Base-by-base conservation (phyloP, 2,329 filamentous ascomycete species). In the Colletotrichum spinosum region DNA sequence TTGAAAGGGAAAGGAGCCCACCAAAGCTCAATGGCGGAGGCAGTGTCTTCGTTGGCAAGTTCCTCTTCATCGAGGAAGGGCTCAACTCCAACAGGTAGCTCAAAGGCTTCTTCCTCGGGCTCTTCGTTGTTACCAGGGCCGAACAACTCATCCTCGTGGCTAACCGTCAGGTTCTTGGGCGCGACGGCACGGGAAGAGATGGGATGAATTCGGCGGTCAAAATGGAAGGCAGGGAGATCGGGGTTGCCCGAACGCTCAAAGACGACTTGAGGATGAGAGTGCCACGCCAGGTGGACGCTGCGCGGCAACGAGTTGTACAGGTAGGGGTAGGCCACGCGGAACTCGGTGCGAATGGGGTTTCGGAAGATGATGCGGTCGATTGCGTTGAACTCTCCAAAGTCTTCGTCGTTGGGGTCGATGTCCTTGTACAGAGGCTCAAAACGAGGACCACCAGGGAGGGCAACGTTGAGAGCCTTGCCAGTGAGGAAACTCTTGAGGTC, bases 301-400 rank as follows among this genome's bases (percentile, higher is more conserved):
- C 97, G 87, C 2, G 96, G 97, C 6, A 99, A 85, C 15, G 95
- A 97, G 77, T 99, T 99, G 82, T 99, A 99, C 6, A 99, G 84
- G 76, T 91, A 97, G 0, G 96, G 96, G 76, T 93, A 98, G 1
- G 94, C 94, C 48, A 99, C 96, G 50, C 95, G 90, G 74, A 97
- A 97, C 79, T 99, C 96, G 8, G 95, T 99, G 71, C 95, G 90
- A 69, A 98, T 97, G 1, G 95, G 94, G 51, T 92, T 91, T 69
- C 96, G 92, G 85, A 99, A 99, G 71, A 99, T 99, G 79, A 99
- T 99, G 71, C 97, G 93, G 74, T 99, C 96, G 72, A 99, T 99
- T 39, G 96, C 96, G 75, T 99, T 99, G 85, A 99, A 99, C 79
- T 99, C 96, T 79, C 96, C 96, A 79, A 99, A 99, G 75, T 99